Evolutionary conservation across 208 protist genomes (phyloP).

Genomic region (Leishmania tarentolae): DNA sequence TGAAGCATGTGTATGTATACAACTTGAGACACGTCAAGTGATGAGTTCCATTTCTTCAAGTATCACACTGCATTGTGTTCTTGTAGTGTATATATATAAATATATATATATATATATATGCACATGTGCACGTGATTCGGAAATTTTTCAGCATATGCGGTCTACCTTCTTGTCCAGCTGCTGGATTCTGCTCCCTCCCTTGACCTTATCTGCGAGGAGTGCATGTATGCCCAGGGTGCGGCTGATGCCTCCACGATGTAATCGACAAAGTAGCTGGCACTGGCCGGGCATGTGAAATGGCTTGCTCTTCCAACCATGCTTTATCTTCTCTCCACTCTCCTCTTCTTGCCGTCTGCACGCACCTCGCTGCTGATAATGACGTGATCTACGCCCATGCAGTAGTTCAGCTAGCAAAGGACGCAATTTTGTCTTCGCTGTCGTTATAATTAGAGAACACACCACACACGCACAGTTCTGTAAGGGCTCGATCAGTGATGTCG

Average conservation of each 20-base stretch:
- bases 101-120: not conserved
- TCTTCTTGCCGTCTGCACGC: slow-evolving; percentile 17
- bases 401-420: slow-evolving; percentile 1
- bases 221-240: not conserved
- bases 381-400: not conserved
- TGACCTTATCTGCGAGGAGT: not conserved
- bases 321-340: slow-evolving; percentile 4
- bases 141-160: no score
- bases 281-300: not conserved
- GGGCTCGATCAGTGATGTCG: slow-evolving; percentile 51
- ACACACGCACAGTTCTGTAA: slow-evolving; percentile 10
- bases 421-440: not conserved
- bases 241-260: not conserved
- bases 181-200: not conserved
- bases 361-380: not conserved
- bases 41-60: not conserved
- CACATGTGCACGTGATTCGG: not conserved
- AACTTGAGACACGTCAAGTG: not conserved
- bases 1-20: slow-evolving; percentile 8
- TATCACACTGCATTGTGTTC: not conserved
- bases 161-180: not conserved
- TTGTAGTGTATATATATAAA: not conserved
- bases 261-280: not conserved
- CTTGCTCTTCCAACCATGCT: slow-evolving; percentile 2
- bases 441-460: slow-evolving; percentile 8